phyloP scores from a whole-genome alignment of 169 alveolate species.

The Plasmodium gonderi region DNA sequence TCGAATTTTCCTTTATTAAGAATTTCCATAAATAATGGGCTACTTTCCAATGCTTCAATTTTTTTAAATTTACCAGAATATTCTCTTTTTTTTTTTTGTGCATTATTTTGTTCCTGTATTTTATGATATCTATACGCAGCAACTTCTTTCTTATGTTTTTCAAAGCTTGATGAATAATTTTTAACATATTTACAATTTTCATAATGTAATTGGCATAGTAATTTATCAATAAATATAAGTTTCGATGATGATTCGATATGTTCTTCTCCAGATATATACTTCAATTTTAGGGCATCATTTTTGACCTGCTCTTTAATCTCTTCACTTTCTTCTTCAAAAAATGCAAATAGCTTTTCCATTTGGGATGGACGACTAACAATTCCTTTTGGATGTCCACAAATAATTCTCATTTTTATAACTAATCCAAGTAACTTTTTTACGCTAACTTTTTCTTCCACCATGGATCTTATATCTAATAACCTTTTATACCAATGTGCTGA shows the following conservation, averaged over 20 bases:
- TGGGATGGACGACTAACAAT: constrained; percentile 88
- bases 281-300: constrained; percentile 80
- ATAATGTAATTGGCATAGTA: constrained; percentile 89
- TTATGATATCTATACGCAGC: constrained; percentile 47
- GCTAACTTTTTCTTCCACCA: constrained; percentile 87
- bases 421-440: constrained; percentile 89
- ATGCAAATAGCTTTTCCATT: constrained; percentile 85
- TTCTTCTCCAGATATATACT: constrained; percentile 84
- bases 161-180: constrained; percentile 41
- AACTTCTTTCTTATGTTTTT: constrained; percentile 73
- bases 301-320: constrained; percentile 76
- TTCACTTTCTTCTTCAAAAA: constrained; percentile 82
- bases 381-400: constrained; percentile 92
- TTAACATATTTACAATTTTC: constrained; percentile 87
- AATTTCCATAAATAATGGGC: constrained; percentile 69
- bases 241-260: constrained; percentile 90
- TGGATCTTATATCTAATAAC: constrained; percentile 83
- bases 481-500: constrained; percentile 89
- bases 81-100: constrained; percentile 58
- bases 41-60: constrained; percentile 57
- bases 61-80: constrained; percentile 70
- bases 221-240: constrained; percentile 90
- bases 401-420: constrained; percentile 92
- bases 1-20: constrained; percentile 62
- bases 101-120: constrained; percentile 61